phyloP scores from a whole-genome alignment of 2,329 filamentous ascomycete species.

The Microsporum ferrugineum region DNA sequence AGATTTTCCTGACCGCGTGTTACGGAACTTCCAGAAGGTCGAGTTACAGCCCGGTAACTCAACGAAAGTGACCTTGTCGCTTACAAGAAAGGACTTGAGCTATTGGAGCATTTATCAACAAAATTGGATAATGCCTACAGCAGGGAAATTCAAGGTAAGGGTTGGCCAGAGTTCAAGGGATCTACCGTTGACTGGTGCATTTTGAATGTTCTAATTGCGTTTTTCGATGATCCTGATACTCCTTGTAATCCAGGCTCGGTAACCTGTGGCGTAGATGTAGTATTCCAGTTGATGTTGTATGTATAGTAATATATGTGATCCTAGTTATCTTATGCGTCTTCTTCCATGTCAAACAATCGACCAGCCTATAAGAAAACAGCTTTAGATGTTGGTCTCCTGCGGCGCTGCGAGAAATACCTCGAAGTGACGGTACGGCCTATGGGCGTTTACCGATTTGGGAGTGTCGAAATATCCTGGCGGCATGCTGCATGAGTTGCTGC shows the following conservation, averaged over 20 bases:
- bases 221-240: neutral
- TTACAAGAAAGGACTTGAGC: slow-evolving; percentile 31
- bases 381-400: neutral
- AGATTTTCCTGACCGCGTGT: slow-evolving; percentile 26
- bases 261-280: neutral
- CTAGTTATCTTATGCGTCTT: neutral
- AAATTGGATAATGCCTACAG: slow-evolving; percentile 25
- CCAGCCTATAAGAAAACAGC: neutral
- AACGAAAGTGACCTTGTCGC: slow-evolving; percentile 33
- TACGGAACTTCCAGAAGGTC: slow-evolving; percentile 45
- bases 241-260: neutral
- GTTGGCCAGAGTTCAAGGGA: slow-evolving; percentile 21
- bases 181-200: slow-evolving; percentile 14
- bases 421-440: neutral
- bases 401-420: neutral
- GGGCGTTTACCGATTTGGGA: neutral
- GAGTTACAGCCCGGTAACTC: slow-evolving; percentile 33
- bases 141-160: slow-evolving; percentile 17
- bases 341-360: neutral
- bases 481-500: neutral
- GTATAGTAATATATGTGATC: neutral
- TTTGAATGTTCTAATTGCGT: slow-evolving; percentile 2
- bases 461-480: neutral
- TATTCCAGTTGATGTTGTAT: neutral
- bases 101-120: slow-evolving; percentile 27